Evolutionary conservation across 768 basidiomycete genomes (phyloP), one percentile per base, ranked within the genome.

Genomic region (Scleroderma citrinum): DNA sequence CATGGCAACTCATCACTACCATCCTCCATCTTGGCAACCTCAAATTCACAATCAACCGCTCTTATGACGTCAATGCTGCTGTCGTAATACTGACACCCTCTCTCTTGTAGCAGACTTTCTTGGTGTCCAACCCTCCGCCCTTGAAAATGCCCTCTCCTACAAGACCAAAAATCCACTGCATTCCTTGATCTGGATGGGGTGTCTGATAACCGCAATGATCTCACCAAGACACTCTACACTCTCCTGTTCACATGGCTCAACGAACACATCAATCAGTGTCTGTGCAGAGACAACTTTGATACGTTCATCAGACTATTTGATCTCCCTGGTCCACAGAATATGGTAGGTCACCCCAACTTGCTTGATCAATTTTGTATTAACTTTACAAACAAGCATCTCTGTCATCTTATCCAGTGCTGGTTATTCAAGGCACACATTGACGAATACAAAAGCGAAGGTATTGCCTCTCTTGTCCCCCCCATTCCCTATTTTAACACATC

Each of bases 301-400:
- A 90, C 88, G 2, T 96, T 94, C 70, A 85, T 98, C 56, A 91
- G 92, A 8, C 76, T 98, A 31, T 86, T 98, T 61, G 93, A 99
- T 65, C 80, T 98, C 11, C 93, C 95, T 2, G 93, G 95, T 5
- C 80, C 87, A 5, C 92, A 96, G 66, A 94, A 96, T 68, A 79
- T 92, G 69, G 82, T 85, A 3, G 85, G 83, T 49, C 79, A 90
- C 2, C 74, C 87, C 48, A 97, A 99, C 68, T 93, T 92, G 6
- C 81, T 99, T 41, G 93, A 99, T 63, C 92, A 97, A 54, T 92
- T 98, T 66, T 90, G 88, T 67, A 77, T 97, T 74, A 99, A 98
- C 69, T 93, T 92, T 58, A 92, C 94, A 50, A 93, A 93, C 59
- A 95, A 99, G 64, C 83, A 89, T 1, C 66, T 97, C 16, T 91